Evolutionary conservation across 352 stramenopile species (phyloP).

Genomic region (Globisporangium megalacanthum): DNA sequence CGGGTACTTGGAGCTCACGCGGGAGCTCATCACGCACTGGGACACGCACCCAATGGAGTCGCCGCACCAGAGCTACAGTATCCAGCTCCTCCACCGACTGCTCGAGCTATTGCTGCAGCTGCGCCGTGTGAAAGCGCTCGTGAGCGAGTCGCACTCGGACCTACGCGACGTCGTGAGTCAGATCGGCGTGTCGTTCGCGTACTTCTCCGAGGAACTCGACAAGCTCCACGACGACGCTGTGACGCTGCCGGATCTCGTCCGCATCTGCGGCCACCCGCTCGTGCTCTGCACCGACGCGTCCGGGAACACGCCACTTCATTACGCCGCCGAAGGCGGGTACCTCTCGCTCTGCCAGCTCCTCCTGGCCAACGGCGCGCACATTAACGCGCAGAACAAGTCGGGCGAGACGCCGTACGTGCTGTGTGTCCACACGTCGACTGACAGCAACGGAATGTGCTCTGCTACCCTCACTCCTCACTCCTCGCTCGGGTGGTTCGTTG

Average conservation of each 20-base stretch:
- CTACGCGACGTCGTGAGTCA: constrained; percentile 42
- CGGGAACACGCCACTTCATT: constrained; percentile 74
- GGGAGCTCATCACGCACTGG: constrained; percentile 57
- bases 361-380: constrained; percentile 57
- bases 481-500: constrained; percentile 1
- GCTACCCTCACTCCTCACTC: neutral
- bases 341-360: constrained; percentile 57
- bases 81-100: constrained; percentile 40
- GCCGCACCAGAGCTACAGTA: constrained; percentile 57
- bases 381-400: constrained; percentile 74
- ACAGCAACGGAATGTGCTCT: neutral
- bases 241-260: constrained; percentile 53
- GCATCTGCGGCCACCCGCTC: constrained; percentile 68
- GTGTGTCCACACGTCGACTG: no score
- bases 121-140: constrained; percentile 38
- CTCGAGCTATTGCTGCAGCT: constrained; percentile 45
- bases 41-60: constrained; percentile 55
- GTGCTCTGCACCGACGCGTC: constrained; percentile 52
- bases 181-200: constrained; percentile 48
- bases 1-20: constrained; percentile 62
- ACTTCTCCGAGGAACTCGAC: constrained; percentile 65
- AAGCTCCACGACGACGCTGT: constrained; percentile 51
- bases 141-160: constrained; percentile 57
- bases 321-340: constrained; percentile 70
- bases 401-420: constrained; percentile 68